phyloP scores from a whole-genome alignment of 768 basidiomycete genomes.

The Lentinula raphanica region DNA sequence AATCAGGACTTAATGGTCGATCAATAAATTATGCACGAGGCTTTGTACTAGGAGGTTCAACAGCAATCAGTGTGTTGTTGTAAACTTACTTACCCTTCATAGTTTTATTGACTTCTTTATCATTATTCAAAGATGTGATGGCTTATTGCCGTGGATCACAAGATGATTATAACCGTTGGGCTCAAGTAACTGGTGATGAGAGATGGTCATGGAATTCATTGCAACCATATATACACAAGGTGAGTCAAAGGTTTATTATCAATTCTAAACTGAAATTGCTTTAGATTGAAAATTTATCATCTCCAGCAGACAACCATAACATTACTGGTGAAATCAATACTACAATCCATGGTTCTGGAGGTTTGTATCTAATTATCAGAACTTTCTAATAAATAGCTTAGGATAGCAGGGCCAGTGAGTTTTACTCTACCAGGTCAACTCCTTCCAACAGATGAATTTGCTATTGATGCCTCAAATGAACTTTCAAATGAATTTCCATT shows the following conservation, averaged over 20 bases:
- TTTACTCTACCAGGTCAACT: conserved; percentile 29
- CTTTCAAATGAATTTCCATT: conserved; percentile 27
- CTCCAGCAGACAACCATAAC: conserved; percentile 33
- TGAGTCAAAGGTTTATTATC: background rate
- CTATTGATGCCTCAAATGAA: conserved; percentile 26
- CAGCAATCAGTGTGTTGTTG: conserved; percentile 17
- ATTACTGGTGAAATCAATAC: conserved; percentile 33
- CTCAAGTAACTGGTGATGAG: conserved; percentile 24
- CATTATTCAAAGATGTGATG: conserved; percentile 19
- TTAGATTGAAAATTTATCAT: conserved; percentile 32
- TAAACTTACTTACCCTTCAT: background rate
- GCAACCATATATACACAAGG: conserved; percentile 25
- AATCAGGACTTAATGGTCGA: conserved; percentile 20
- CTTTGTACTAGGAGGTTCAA: conserved; percentile 25
- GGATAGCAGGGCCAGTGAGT: no score
- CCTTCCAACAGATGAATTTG: conserved; percentile 22
- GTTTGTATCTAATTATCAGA: conserved; percentile 24
- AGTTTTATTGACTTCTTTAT: background rate
- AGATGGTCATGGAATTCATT: conserved; percentile 33
- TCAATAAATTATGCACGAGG: conserved; percentile 21
- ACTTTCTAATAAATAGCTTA: no score
- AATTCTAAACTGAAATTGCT: background rate
- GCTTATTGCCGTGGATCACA: conserved; percentile 26
- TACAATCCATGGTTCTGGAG: conserved; percentile 28
- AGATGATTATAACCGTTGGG: conserved; percentile 27